phyloP scores from a whole-genome alignment of 2,329 filamentous ascomycete species.

The Cordyceps farinosa region DNA sequence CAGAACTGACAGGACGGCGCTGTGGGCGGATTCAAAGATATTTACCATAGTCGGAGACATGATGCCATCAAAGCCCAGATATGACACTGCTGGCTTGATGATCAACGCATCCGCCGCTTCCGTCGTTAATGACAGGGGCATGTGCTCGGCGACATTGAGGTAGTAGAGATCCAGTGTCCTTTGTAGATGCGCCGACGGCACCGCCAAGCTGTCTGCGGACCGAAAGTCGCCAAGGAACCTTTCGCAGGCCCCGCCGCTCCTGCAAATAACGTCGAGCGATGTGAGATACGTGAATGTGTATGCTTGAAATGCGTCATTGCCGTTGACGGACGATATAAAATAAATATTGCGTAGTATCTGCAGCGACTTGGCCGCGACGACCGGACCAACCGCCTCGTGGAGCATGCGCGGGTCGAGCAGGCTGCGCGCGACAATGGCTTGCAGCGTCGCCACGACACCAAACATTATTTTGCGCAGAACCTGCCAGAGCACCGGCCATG shows the following conservation, averaged over 20 bases:
- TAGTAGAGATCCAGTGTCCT: conserved; percentile 82
- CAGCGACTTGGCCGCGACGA: conserved; percentile 67
- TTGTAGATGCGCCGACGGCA: conserved; percentile 45
- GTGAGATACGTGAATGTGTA: conserved; percentile 82
- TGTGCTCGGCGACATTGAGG: conserved; percentile 80
- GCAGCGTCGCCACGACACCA: conserved; percentile 68
- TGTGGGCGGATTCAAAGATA: conserved; percentile 86
- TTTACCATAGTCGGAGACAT: conserved; percentile 47
- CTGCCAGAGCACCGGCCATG: conserved; percentile 70
- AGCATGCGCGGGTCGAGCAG: conserved; percentile 49
- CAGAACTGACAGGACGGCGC: conserved; percentile 73
- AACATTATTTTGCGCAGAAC: conserved; percentile 74
- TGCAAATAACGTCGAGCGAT: conserved; percentile 74
- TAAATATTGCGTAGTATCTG: conserved; percentile 72
- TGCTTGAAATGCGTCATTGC: conserved; percentile 72
- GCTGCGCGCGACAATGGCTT: conserved; percentile 66
- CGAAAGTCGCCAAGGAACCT: conserved; percentile 64
- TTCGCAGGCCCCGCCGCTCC: conserved; percentile 63
- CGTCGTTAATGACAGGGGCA: conserved; percentile 66
- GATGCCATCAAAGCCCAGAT: conserved; percentile 53
- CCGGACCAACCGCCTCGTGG: conserved; percentile 49
- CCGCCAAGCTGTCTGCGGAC: conserved; percentile 33
- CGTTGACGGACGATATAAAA: conserved; percentile 75
- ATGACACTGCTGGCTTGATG: conserved; percentile 68
- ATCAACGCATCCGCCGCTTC: conserved; percentile 68